These are phyloP conservation scores for Epithele typhae DNA, from an alignment of 768 basidiomycete species.

Conservation along the genomic window DNA sequence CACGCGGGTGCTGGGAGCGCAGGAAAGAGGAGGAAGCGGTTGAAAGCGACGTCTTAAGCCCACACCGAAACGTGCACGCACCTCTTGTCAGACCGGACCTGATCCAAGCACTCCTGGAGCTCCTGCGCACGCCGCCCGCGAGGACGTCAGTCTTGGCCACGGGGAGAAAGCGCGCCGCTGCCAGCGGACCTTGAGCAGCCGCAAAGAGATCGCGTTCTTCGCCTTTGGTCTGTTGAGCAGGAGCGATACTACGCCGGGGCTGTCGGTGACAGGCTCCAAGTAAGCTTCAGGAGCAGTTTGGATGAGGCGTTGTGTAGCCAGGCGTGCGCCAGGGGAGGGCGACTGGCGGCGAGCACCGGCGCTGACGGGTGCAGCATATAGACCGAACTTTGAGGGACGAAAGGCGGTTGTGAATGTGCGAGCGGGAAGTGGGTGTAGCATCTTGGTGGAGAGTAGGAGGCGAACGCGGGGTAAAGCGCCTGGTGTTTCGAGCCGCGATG, in stretches of 20 bases:
- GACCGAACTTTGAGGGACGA: no score
- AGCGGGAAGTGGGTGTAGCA: no score
- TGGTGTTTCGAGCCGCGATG: no score
- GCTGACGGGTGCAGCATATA: no score
- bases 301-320: constrained; percentile 5
- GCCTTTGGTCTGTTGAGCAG: constrained; percentile 78
- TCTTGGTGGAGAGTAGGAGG: no score
- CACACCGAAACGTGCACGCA: constrained; percentile 22
- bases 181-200: constrained; percentile 58
- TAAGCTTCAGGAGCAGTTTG: constrained; percentile 28
- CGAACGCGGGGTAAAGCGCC: no score
- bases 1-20: constrained; percentile 56
- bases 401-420: no score
- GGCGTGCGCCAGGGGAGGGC: no score
- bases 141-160: no score
- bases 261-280: constrained; percentile 47
- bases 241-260: constrained; percentile 67
- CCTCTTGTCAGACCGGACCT: constrained; percentile 65
- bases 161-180: not conserved
- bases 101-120: constrained; percentile 64
- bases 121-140: constrained; percentile 40
- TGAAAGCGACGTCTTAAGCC: no score
- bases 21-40: no score
- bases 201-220: constrained; percentile 83
- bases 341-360: no score